phyloP scores from a whole-genome alignment of 2,329 filamentous ascomycete genomes.

The Mycogone perniciosa region DNA sequence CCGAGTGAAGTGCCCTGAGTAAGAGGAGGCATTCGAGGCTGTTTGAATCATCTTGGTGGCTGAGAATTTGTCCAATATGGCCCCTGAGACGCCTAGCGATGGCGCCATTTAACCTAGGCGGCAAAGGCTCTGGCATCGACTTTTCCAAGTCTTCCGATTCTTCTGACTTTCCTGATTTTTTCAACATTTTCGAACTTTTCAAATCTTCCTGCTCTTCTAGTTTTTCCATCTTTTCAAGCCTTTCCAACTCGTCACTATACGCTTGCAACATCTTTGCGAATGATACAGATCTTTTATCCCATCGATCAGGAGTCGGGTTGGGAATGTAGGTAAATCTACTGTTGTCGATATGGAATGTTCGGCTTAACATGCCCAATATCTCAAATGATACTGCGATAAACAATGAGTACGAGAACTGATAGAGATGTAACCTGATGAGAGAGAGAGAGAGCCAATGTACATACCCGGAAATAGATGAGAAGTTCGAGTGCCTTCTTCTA shows the following conservation, averaged over 20 bases:
- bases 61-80: slow-evolving; percentile 22
- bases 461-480: slow-evolving; percentile 46
- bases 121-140: slow-evolving; percentile 11
- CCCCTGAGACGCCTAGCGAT: slow-evolving; percentile 21
- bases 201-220: too few relatives aligned
- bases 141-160: too few relatives aligned
- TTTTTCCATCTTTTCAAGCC: too few relatives aligned
- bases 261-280: slow-evolving; percentile 36
- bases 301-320: slow-evolving; percentile 50
- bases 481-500: slow-evolving; percentile 31
- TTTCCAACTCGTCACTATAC: slow-evolving; percentile 27
- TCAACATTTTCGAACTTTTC: too few relatives aligned
- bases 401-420: slow-evolving; percentile 12
- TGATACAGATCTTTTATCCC: slow-evolving; percentile 45
- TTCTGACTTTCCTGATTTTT: too few relatives aligned
- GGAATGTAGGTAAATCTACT: slow-evolving; percentile 49
- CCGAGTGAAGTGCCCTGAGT: slow-evolving; percentile 34
- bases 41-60: slow-evolving; percentile 18
- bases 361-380: slow-evolving; percentile 51
- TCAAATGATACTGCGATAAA: slow-evolving; percentile 46
- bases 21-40: slow-evolving; percentile 26
- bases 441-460: slow-evolving; percentile 7
- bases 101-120: slow-evolving; percentile 15
- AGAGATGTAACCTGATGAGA: too few relatives aligned
- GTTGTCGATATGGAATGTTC: slow-evolving; percentile 42